Evolutionary conservation across 129 eudicot species (phyloP).

Genomic region (Glebionis coronaria): DNA sequence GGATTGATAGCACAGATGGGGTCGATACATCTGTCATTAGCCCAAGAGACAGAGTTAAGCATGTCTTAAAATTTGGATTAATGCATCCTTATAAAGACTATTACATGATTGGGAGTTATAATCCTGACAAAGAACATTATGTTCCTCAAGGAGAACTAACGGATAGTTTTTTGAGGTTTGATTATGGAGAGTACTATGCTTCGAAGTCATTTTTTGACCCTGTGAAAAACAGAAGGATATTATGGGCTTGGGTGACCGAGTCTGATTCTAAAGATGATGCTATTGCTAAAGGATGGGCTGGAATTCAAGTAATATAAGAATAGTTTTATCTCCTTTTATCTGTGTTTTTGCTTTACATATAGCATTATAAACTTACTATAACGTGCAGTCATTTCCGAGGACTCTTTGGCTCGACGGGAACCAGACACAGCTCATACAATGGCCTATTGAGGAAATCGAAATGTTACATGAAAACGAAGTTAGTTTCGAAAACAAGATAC

Average conservation of each 20-base stretch:
- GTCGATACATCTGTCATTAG: slow-evolving; percentile 36
- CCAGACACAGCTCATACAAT: slow-evolving; percentile 36
- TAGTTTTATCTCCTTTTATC: neutral
- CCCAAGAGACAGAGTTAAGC: slow-evolving; percentile 26
- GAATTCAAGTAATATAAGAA: slow-evolving; percentile 45
- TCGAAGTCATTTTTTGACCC: slow-evolving; percentile 67
- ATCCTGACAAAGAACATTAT: slow-evolving; percentile 33
- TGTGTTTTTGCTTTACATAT: neutral
- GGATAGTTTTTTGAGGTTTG: slow-evolving; percentile 40
- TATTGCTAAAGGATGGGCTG: slow-evolving; percentile 56
- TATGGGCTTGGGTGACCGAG: slow-evolving; percentile 69
- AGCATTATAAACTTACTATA: neutral
- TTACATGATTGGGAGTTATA: slow-evolving; percentile 53
- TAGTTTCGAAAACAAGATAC: slow-evolving; percentile 11
- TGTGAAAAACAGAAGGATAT: slow-evolving; percentile 44
- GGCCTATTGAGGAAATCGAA: slow-evolving; percentile 41
- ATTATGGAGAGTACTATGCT: slow-evolving; percentile 68
- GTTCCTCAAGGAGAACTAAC: slow-evolving; percentile 31
- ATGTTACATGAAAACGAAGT: slow-evolving; percentile 16
- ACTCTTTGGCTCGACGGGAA: slow-evolving; percentile 27
- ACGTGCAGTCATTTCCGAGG: slow-evolving; percentile 34
- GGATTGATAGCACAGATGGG: slow-evolving; percentile 30
- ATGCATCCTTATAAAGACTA: slow-evolving; percentile 33
- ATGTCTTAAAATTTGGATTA: slow-evolving; percentile 58
- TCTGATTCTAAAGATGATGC: slow-evolving; percentile 26